These are phyloP conservation scores for Meyerozyma athensensis DNA, from an alignment of 1,139 yeast species.

Conservation along the genomic window DNA sequence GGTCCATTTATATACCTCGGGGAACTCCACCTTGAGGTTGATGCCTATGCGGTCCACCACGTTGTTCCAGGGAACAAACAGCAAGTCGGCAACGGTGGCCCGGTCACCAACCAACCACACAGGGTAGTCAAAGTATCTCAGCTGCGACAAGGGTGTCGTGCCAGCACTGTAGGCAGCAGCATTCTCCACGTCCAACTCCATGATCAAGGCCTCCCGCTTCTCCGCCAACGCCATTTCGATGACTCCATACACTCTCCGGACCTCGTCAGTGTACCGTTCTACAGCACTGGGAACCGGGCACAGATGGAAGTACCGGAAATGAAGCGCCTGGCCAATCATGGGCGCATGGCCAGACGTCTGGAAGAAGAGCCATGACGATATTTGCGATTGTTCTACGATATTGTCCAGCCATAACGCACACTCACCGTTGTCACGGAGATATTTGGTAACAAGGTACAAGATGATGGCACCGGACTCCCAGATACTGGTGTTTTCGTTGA, in stretches of 20 bases:
- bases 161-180: slow-evolving; percentile 89
- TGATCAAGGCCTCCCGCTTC: slow-evolving; percentile 80
- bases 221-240: slow-evolving; percentile 95
- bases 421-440: slow-evolving; percentile 62
- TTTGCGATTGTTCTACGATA: slow-evolving; percentile 78
- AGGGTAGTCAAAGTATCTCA: slow-evolving; percentile 86
- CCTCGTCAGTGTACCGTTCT: slow-evolving; percentile 89
- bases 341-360: slow-evolving; percentile 98
- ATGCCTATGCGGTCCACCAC: slow-evolving; percentile 92
- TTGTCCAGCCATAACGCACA: slow-evolving; percentile 81
- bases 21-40: slow-evolving; percentile 80
- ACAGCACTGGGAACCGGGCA: slow-evolving; percentile 85
- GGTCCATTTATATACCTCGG: slow-evolving; percentile 96
- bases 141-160: slow-evolving; percentile 79
- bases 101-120: slow-evolving; percentile 94
- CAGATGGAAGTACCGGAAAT: slow-evolving; percentile 86
- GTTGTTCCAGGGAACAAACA: slow-evolving; percentile 96
- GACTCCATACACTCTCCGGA: slow-evolving; percentile 88
- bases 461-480: slow-evolving; percentile 97
- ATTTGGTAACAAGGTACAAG: slow-evolving; percentile 67
- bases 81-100: slow-evolving; percentile 85
- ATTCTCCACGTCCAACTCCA: slow-evolving; percentile 86
- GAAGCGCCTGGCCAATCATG: slow-evolving; percentile 96
- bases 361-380: slow-evolving; percentile 85
- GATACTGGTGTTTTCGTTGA: slow-evolving; percentile 68